Conservation (phyloP, 1,139 yeast species). For the Pichia sp. region DNA sequence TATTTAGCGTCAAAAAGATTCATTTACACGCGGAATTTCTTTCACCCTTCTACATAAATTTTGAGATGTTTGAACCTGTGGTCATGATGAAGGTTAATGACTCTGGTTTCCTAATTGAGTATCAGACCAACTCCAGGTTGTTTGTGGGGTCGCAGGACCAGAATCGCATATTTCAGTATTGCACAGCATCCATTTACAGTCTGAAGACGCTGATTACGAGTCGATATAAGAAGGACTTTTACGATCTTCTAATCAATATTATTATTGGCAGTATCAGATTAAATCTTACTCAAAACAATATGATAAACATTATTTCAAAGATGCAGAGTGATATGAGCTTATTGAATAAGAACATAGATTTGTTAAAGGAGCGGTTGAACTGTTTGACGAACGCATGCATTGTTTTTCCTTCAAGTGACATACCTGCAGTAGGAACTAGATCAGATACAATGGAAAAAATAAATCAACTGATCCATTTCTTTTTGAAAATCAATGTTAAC, state of each 20-base stretch:
- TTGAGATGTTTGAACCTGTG: constrained; percentile 15
- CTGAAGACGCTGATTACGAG: constrained; percentile 2
- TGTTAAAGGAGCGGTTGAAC: neutral
- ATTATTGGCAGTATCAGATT: constrained; percentile 17
- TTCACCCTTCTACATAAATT: constrained; percentile 17
- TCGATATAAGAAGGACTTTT: neutral
- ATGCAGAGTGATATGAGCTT: constrained; percentile 11
- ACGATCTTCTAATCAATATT: constrained; percentile 9
- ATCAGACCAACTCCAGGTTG: constrained; percentile 1
- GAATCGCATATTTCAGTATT: constrained; percentile 12
- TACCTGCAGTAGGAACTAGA: too few relatives aligned
- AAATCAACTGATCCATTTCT: constrained; percentile 2
- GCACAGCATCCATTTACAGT: constrained; percentile 12
- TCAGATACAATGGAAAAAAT: neutral
- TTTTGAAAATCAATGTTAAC: constrained; percentile 3
- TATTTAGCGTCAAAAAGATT: constrained; percentile 13
- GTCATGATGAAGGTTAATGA: constrained; percentile 6
- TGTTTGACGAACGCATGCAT: too few relatives aligned
- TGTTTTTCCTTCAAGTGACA: too few relatives aligned
- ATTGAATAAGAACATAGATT: constrained; percentile 1
- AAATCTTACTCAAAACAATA: constrained; percentile 18
- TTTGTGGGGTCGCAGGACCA: constrained; percentile 12
- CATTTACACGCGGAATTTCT: constrained; percentile 16
- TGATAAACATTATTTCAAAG: constrained; percentile 12
- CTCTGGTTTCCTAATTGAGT: constrained; percentile 8